Evolutionary conservation across 179 eudicot species (phyloP).

Genomic region (Actinidia arguta): DNA sequence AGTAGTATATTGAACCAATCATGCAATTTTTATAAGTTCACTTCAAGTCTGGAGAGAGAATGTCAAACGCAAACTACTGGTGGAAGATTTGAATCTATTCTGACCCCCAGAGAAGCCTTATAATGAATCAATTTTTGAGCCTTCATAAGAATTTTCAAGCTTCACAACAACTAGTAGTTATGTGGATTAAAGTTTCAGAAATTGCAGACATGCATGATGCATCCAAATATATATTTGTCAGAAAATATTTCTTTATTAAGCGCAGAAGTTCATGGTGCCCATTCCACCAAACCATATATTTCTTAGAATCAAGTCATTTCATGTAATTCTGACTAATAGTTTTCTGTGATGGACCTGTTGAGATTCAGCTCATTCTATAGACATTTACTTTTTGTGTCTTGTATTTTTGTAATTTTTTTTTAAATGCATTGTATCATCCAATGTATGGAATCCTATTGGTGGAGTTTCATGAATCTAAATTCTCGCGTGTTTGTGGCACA

Average conservation of each 20-base stretch:
- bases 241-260: neutral
- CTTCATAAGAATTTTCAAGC: neutral
- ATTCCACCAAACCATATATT: neutral
- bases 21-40: neutral
- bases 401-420: neutral
- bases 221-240: neutral
- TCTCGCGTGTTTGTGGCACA: constrained; percentile 27
- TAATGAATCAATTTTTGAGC: neutral
- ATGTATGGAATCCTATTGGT: neutral
- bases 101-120: neutral
- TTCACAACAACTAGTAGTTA: neutral
- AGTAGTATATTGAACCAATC: neutral
- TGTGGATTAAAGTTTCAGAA: neutral
- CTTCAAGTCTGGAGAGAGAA: neutral
- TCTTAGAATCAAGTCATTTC: neutral
- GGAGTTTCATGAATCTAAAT: neutral
- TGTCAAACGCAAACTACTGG: neutral
- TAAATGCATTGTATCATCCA: neutral
- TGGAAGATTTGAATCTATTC: constrained; percentile 13
- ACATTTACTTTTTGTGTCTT: neutral
- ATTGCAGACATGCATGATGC: neutral
- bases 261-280: neutral
- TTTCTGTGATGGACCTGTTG: neutral
- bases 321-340: neutral
- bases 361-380: neutral